Evolutionary conservation across 2,329 filamentous ascomycete species (phyloP), one percentile per base, ranked within the genome.

Genomic region (Exophiala spinifera): DNA sequence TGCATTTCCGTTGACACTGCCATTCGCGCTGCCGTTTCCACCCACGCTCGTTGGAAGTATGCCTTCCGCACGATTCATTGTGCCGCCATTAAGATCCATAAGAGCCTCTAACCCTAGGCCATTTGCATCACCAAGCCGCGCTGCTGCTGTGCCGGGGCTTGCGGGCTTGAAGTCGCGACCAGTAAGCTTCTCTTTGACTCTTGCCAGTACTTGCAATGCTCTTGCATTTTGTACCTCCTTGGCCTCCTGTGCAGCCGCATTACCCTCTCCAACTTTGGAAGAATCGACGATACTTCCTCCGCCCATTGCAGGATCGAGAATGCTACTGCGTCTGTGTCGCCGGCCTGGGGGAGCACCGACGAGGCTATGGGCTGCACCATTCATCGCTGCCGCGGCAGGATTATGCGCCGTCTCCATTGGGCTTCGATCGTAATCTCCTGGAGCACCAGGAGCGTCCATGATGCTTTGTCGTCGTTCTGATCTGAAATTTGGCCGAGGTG

Each of bases 181-280:
- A 0, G 91, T 96, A 51, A 99, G 76, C 74, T 99, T 99, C 76
- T 96, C 92, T 72, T 91, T 89, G 39, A 99, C 92, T 1, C 94
- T 83, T 54, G 87, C 86, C 36, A 99, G 78, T 2, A 99, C 95
- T 69, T 97, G 91, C 50, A 99, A 74, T 0, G 94, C 95, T 15
- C 92, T 80, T 21, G 91, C 91, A 66, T 99, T 99, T 74, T 97
- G 92, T 19, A 89, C 88, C 72, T 99, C 94, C 20, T 74, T 72
- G 11, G 74, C 74, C 60, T 77, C 75, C 50, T 54, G 56, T 5
- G 56, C 57, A 15, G 55, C 43, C 7, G 34, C 15, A 46, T 58
- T 62, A 28, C 71, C 70, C 14, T 69, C 69, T 33, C 71, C 65
- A 4, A 67, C 70, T 49, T 73, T 71, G 43, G 70, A 69, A 13